Evolutionary conservation across 257 asterid species (phyloP), one percentile per base, ranked within the genome.

Genomic region (Scutellaria galericulata): DNA sequence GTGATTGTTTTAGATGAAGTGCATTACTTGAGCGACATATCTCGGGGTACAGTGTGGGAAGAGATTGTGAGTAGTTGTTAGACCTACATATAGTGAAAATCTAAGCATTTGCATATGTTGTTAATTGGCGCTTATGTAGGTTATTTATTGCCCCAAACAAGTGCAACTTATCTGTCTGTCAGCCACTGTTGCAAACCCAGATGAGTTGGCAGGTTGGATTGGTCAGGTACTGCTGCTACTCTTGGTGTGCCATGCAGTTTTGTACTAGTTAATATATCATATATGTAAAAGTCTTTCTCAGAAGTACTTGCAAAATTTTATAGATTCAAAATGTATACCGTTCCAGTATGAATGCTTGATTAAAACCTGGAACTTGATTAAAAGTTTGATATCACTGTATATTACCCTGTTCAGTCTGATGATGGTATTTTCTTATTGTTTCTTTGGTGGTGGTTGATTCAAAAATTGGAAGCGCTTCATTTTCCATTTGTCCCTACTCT

Each of bases 11-110:
- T 95, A 86, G 99, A 95, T 82, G 99, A 95, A 92, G 99, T 95
- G 76, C 99, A 95, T 84, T 95, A 95, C 83, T 82, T 95, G 80
- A 92, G 98, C 66, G 99, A 95, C 87, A 86, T 92, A 74, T 92
- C 96, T 66, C 89, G 99, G 80, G 99, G 99, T 79, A 95, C 99
- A 40, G 99, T 95, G 67, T 95, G 99, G 99, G 99, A 95, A 80
- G 99, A 95, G 84, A 95, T 92, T 77, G 99, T 94, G 83, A 71
- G 99, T 92, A 66, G 69, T 72, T 83, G 66, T 51, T 67, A 45
- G 45, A 63, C 70, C 61, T 67, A 64, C 62, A 66, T 65, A 67
- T 68, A 66, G 63, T 64, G 64, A 74, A 72, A 54, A n/a, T 69
- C 31, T 20, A 55, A 56, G 58, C 66, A 60, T 59, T 75, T 60